Base-by-base conservation (phyloP, 345 rosid genomes). In the Sapria himalayana region DNA sequence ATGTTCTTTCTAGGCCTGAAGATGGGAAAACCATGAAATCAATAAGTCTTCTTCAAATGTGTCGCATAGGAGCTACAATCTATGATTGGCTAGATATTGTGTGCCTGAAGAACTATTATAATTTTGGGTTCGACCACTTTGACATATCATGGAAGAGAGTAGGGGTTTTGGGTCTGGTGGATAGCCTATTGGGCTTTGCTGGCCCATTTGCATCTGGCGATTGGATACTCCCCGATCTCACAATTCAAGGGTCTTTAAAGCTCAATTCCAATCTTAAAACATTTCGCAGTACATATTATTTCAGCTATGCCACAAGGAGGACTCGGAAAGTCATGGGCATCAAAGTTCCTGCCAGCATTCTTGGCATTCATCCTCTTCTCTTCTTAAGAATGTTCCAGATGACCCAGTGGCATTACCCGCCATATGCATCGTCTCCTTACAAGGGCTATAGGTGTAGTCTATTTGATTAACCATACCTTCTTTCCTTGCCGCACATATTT, bases 211-310 rank as follows among this genome's bases (percentile, higher is more conserved):
- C 81, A 10, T 56, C 89, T 0, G 86, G 64, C 37, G 98, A 89
- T 48, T 89, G 98, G 98, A 74, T 89, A 43, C 71, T 89, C 22
- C 86, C 98, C 11, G 98, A 89, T 46, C 91, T 89, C 40, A 79
- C 98, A 4, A 70, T 89, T 54, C 86, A 89, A 57, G 95, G 93
- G 8, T 69, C 98, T 7, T 50, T 74, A 53, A 39, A 33, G 51
- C 52, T 76, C 41, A 89, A 89, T 29, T 27, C 54, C 32, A 52
- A 54, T 54, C 57, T 89, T 3, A 65, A 65, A 14, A 89, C 92
- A 3, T 89, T 89, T 42, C 74, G 79, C 3, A 45, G 58, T 49
- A 89, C 98, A 0, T 89, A 61, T 57, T 89, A 89, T 59, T 89
- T 89, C 68, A 79, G 85, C 66, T 89, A 89, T 17, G 98, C 93